These are phyloP conservation scores for Corymbia calophylla DNA, from an alignment of 441 rosid species.

Conservation along the genomic window DNA sequence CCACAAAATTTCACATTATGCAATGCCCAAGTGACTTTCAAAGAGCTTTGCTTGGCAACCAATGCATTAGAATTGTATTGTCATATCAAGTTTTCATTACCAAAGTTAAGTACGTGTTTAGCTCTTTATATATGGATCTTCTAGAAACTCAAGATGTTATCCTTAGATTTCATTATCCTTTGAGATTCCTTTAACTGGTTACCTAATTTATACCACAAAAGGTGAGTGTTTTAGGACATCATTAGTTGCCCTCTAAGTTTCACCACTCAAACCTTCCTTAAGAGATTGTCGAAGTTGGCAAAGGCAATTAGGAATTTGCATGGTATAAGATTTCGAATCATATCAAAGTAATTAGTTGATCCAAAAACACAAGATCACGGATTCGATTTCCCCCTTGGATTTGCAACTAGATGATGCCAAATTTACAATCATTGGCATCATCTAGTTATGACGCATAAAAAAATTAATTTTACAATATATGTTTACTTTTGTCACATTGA, in stretches of 20 bases:
- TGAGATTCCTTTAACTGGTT: not conserved
- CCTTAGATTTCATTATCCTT: not conserved
- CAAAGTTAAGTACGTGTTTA: not conserved
- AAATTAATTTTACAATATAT: not conserved
- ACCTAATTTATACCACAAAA: not conserved
- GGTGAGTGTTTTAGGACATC: not conserved
- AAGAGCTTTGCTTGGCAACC: not conserved
- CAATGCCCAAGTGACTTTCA: not conserved
- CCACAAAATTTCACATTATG: not conserved
- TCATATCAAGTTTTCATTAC: not conserved
- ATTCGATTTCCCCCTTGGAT: not conserved
- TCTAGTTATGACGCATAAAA: not conserved
- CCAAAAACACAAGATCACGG: not conserved
- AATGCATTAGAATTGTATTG: not conserved
- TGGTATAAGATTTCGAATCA: not conserved
- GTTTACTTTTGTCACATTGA: fast-evolving
- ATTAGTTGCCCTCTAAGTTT: not conserved
- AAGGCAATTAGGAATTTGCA: not conserved
- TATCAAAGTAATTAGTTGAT: not conserved
- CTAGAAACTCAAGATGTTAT: not conserved
- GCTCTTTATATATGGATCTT: not conserved
- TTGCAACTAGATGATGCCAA: not conserved
- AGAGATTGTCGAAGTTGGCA: not conserved
- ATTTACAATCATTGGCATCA: not conserved
- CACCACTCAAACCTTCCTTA: not conserved